phyloP scores from a whole-genome alignment of 345 rosid species.

The Raphanus raphanistrum region DNA sequence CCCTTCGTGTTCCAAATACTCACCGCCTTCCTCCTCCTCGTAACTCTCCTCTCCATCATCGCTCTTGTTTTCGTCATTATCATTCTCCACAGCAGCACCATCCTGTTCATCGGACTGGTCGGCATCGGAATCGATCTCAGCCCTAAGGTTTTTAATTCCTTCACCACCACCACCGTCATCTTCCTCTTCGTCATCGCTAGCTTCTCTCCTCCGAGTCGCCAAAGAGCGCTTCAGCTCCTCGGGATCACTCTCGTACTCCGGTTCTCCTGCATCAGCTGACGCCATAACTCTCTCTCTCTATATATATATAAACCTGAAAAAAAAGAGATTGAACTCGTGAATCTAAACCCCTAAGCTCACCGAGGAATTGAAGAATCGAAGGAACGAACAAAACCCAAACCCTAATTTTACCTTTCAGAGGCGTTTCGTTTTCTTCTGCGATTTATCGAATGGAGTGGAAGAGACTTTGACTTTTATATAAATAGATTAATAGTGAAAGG shows the following conservation, averaged over 20 bases:
- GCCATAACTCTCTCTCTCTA: constrained; percentile 39
- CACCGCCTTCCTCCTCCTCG: constrained; percentile 40
- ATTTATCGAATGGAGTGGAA: constrained; percentile 18
- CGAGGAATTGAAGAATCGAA: not conserved
- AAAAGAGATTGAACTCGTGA: not conserved
- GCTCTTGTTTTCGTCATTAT: constrained; percentile 44
- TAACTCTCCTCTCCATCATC: constrained; percentile 41
- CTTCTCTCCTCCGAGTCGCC: constrained; percentile 71
- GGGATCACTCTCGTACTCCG: constrained; percentile 90
- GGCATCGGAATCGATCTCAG: constrained; percentile 58
- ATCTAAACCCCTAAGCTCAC: not conserved
- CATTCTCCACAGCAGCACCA: constrained; percentile 31
- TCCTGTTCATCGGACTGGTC: constrained; percentile 77
- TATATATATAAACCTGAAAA: constrained; percentile 10
- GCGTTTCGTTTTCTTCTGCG: constrained; percentile 2
- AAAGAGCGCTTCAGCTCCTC: constrained; percentile 74
- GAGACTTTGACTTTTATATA: not conserved
- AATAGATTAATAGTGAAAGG: not conserved
- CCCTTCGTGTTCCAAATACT: constrained; percentile 25
- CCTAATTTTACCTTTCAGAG: constrained; percentile 23
- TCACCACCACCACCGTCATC: not conserved
- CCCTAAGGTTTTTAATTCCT: constrained; percentile 42
- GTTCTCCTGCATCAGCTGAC: constrained; percentile 49
- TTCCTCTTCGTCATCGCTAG: constrained; percentile 77
- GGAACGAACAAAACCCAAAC: constrained; percentile 14